Evolutionary conservation across 2,329 filamentous ascomycete species (phyloP), one percentile per base, ranked within the genome.

Genomic region (Aphanocladium album): DNA sequence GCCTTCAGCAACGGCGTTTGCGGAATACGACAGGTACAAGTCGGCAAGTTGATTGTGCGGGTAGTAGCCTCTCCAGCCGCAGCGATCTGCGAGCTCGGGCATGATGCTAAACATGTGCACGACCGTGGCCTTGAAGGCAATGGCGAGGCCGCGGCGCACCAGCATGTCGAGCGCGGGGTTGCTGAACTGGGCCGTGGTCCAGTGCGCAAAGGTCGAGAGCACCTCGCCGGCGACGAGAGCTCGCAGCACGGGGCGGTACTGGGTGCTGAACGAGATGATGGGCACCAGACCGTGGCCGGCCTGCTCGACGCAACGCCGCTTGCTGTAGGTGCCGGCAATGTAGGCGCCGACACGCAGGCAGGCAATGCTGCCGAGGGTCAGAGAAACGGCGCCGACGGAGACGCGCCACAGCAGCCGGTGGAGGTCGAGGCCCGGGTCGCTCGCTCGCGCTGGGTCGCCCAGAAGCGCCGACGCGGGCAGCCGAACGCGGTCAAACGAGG

Each of bases 401-500:
- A n/a, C n/a, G n/a, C n/a, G n/a, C n/a, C n/a, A n/a, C n/a, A n/a
- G n/a, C n/a, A n/a, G n/a, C n/a, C n/a, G n/a, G n/a, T n/a, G n/a
- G n/a, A n/a, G n/a, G n/a, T n/a, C 33, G 33, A 6, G 33, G 33
- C 6, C 33, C 33, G 33, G 33, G 52, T 43, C n/a, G 64, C 14
- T 19, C 16, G 62, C 14, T 66, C 64, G 8, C 64, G 62, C 16
- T 43, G 19, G n/a, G 66, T 62, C 2, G 63, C 70, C 68, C 0
- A 74, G 65, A 4, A 74, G 64, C 2, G 71, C 65, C 0, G 61
- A 64, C 3, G 50, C 37, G 8, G 64, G 58, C 9, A 73, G 65
- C 2, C 59, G 62, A 1, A 73, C 69, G 37, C 72, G 66, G 33
- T 66, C 37, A 60, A 73, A 73, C 8, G 62, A 66, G 8, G 71